Evolutionary conservation across 176 grass and related monocot species (phyloP).

Genomic region (Pontederia crassipes): DNA sequence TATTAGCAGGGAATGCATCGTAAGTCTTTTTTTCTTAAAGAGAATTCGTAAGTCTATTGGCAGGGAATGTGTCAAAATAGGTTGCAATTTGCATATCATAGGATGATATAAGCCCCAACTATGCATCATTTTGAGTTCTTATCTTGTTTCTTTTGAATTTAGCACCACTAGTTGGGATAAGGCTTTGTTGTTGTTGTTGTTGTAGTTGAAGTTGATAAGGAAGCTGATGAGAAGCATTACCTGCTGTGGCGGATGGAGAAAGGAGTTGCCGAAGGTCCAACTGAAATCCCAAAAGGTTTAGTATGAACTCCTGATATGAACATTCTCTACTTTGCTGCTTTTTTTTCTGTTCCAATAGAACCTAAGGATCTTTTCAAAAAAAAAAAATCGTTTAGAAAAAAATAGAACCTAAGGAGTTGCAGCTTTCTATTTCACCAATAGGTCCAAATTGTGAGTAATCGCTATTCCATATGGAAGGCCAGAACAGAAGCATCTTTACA

Average conservation of each 20-base stretch:
- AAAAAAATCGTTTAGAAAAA: no score
- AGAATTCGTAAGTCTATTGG: not conserved
- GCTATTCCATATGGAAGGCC: no score
- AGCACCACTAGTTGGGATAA: slow-evolving; percentile 80
- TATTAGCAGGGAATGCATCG: slow-evolving; percentile 9
- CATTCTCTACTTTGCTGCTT: no score
- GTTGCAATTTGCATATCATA: not conserved
- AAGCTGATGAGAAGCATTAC: slow-evolving; percentile 73
- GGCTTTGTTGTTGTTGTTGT: no score
- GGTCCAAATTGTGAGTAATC: no score
- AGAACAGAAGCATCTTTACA: no score
- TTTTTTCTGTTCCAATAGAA: no score
- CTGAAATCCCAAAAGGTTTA: slow-evolving; percentile 88
- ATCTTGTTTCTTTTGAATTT: slow-evolving; percentile 7
- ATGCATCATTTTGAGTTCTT: not conserved
- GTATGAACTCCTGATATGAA: not conserved
- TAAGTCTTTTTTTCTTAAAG: slow-evolving; percentile 20
- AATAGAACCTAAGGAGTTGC: no score
- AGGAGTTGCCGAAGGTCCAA: slow-evolving; percentile 76
- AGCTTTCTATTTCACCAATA: no score
- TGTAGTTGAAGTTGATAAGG: slow-evolving; percentile 76
- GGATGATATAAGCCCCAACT: not conserved
- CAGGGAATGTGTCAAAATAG: not conserved
- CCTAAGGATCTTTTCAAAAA: no score
- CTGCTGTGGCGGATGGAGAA: slow-evolving; percentile 63